Base-by-base conservation (phyloP, 1,284 basidiomycete genomes). In the Irpex sp. region DNA sequence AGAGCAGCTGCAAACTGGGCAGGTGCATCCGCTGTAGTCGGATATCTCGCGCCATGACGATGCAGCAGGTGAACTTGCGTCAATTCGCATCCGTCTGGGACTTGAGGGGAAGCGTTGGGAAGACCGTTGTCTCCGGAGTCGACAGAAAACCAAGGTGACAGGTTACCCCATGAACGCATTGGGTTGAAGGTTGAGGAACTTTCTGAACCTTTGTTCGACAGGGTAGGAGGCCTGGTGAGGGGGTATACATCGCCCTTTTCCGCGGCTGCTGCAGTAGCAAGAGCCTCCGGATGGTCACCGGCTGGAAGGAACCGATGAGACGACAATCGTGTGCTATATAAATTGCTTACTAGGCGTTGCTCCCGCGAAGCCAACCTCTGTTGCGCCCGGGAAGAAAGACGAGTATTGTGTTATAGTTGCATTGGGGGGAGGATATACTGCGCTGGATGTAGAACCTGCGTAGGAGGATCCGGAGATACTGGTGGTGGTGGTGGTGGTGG, bases 91-190 rank as follows among this genome's bases (percentile, higher is more conserved):
- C 79, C 76, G 0, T 78, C 76, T 0, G 85, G 87, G 4, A 86
- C 70, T 6, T 77, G 61, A 1, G 83, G 80, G 4, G 82, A 80
- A 1, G 86, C 77, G 26, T 81, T 70, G 44, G 76, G 76, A 11
- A 88, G 76, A 15, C 86, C 86, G 68, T 85, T 86, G 3, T 70
- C 71, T 58, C 66, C 73, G 2, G 80, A 79, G 15, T 79, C 74
- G 37, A 87, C 80, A 2, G 84, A 86, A 69, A 81, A 82, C 79
- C 82, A 84, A 3, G 87, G 86, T 0, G 82, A 76, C 19, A 88
- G 79, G 69, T 83, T 86, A 17, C 85, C 87, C 77, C 83, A 82
- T 66, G 81, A 76, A 58, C 67, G 70, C 19, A 71, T 58, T 4
- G 70, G 64, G 63, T 74, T 67, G 65, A 75, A 75, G 15, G 65